A percentile compares a stretch with the other conserved stretches of the same genome.
phyloP scores from a whole-genome alignment of 78 protist genomes.

The Anaeramoeba flamelloides region DNA sequence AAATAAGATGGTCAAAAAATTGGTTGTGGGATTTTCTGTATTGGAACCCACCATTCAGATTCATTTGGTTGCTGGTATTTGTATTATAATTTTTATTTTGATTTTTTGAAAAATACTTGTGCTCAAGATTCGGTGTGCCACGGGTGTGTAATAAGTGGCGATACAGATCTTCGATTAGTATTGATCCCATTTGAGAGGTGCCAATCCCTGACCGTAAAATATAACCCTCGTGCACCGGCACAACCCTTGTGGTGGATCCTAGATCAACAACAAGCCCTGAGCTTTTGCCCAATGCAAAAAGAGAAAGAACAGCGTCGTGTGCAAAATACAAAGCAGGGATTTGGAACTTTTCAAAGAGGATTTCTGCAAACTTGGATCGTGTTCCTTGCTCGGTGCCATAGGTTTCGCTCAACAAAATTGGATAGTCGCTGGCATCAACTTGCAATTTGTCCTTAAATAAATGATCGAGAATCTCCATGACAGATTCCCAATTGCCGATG shows the following conservation, averaged over 20 bases:
- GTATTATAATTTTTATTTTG: no score
- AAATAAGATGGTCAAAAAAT: no score
- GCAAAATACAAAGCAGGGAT: constrained; percentile 26
- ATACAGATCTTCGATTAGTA: no score
- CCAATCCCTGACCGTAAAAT: no score
- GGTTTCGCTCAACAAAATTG: constrained; percentile 11
- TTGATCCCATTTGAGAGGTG: no score
- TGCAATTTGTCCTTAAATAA: constrained; percentile 10
- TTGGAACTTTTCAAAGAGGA: constrained; percentile 21
- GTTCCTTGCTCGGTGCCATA: background rate
- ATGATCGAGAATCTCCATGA: constrained; percentile 12
- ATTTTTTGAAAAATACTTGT: no score
- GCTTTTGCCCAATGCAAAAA: constrained; percentile 17
- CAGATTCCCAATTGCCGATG: constrained; percentile 11
- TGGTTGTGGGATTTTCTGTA: no score
- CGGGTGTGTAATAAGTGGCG: no score
- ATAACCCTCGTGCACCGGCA: constrained; percentile 21
- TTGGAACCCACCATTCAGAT: no score
- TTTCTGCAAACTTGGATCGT: constrained; percentile 7
- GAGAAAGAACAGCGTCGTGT: constrained; percentile 19
- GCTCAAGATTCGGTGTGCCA: no score
- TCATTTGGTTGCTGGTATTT: no score
- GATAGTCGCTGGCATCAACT: constrained; percentile 9
- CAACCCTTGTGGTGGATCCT: constrained; percentile 12
- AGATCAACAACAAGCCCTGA: constrained; percentile 27